A percentile compares a stretch with the other conserved stretches of the same genome.
Evolutionary conservation across 2,329 filamentous ascomycete genomes (phyloP).

Genomic region (Xylaria sp.): DNA sequence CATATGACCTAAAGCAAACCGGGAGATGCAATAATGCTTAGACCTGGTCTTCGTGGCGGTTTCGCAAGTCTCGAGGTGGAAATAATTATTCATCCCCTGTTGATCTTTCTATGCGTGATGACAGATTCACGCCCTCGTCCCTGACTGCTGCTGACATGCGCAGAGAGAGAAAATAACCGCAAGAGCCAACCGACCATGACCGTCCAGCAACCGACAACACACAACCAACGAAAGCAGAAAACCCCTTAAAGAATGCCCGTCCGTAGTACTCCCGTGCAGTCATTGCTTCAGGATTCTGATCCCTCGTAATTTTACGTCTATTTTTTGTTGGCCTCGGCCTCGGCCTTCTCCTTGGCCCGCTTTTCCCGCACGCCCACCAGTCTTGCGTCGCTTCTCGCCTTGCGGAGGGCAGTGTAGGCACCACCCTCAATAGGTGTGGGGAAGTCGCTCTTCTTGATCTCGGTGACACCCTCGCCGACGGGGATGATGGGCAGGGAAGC

Average conservation of each 20-base stretch:
- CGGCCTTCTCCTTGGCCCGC: conserved; percentile 87
- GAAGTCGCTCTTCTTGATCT: conserved; percentile 85
- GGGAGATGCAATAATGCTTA: conserved; percentile 49
- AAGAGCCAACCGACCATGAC: conserved; percentile 47
- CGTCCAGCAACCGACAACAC: conserved; percentile 42
- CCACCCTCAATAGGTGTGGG: conserved; percentile 80
- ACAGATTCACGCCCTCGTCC: conserved; percentile 39
- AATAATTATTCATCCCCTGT: conserved; percentile 40
- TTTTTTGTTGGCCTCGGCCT: conserved; percentile 88
- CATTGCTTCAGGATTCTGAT: conserved; percentile 42
- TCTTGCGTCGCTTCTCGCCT: conserved; percentile 84
- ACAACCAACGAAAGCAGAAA: conserved; percentile 50
- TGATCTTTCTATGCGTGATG: conserved; percentile 27
- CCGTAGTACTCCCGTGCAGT: conserved; percentile 50
- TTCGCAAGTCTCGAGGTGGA: conserved; percentile 37
- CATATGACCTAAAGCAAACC: conserved; percentile 49
- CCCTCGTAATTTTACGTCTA: conserved; percentile 59
- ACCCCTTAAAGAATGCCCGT: conserved; percentile 48
- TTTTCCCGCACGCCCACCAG: conserved; percentile 88
- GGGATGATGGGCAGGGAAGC: conserved; percentile 78
- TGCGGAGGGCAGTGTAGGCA: conserved; percentile 87
- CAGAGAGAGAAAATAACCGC: conserved; percentile 38
- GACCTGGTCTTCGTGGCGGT: conserved; percentile 38
- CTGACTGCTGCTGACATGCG: conserved; percentile 36
- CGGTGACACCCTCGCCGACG: conserved; percentile 70